phyloP scores from a whole-genome alignment of 129 eudicot genomes.

The Pulicaria dysenterica region DNA sequence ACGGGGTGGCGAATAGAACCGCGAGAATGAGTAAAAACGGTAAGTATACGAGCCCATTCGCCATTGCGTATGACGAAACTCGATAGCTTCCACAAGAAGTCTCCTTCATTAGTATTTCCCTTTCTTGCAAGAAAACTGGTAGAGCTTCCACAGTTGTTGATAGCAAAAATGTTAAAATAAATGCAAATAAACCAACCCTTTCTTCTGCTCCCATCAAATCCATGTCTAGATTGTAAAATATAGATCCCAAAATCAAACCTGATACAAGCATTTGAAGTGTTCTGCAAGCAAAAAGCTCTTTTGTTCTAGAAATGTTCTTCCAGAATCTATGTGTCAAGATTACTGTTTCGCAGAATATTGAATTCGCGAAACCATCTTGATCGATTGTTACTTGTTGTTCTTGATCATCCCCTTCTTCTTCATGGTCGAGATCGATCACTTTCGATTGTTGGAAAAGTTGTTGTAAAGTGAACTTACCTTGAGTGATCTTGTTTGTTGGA shows the following conservation, averaged over 20 bases:
- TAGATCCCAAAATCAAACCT: constrained; percentile 80
- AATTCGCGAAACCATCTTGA: constrained; percentile 51
- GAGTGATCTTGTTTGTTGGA: constrained; percentile 26
- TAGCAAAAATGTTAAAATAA: constrained; percentile 75
- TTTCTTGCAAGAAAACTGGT: constrained; percentile 92
- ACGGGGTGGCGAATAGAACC: constrained; percentile 61
- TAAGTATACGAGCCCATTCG: constrained; percentile 88
- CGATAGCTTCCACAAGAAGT: constrained; percentile 90
- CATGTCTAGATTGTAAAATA: constrained; percentile 67
- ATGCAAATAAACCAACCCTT: constrained; percentile 88
- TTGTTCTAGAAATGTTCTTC: constrained; percentile 70
- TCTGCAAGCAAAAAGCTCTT: constrained; percentile 82
- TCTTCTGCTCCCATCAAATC: constrained; percentile 77
- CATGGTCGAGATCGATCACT: constrained; percentile 53
- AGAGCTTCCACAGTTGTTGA: constrained; percentile 87
- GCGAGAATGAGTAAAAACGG: constrained; percentile 78
- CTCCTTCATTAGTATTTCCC: constrained; percentile 88
- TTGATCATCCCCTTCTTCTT: constrained; percentile 25
- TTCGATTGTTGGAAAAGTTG: constrained; percentile 91
- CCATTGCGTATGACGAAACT: constrained; percentile 84
- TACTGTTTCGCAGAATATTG: constrained; percentile 55
- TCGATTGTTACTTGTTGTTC: constrained; percentile 9
- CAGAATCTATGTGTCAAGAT: constrained; percentile 79
- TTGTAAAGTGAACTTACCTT: constrained; percentile 69
- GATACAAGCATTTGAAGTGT: constrained; percentile 74